Percentiles rank a stretch among this genome's conserved stretches.
Conservation (phyloP, 192 early-diverging fungal species). For the Lunasporangiospora selenospora region DNA sequence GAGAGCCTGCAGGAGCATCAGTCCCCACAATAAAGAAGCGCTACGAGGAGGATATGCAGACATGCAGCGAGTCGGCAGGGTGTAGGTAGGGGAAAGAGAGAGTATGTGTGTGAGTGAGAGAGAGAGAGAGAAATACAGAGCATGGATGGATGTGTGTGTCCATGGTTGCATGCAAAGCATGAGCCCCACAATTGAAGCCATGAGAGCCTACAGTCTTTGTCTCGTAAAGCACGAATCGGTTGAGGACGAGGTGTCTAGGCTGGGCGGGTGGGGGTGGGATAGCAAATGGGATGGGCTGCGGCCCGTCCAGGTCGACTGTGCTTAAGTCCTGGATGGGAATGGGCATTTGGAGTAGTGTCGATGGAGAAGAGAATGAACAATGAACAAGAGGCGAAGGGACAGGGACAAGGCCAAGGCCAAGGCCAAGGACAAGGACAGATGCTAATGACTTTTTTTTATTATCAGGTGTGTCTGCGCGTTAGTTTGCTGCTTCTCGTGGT, state of each 20-base stretch:
- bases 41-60: constrained; percentile 36
- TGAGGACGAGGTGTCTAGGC: constrained; percentile 59
- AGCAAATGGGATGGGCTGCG: constrained; percentile 16
- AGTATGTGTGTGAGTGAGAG: background rate
- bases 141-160: background rate
- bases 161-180: background rate
- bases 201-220: constrained; percentile 71
- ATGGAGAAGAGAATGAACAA: too few relatives aligned
- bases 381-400: too few relatives aligned
- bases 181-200: background rate
- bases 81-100: too few relatives aligned
- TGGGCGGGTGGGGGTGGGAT: constrained; percentile 36
- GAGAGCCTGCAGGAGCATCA: constrained; percentile 70
- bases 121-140: background rate
- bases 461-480: too few relatives aligned
- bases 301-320: constrained; percentile 8
- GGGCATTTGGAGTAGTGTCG: too few relatives aligned
- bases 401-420: too few relatives aligned
- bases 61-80: too few relatives aligned
- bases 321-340: background rate
- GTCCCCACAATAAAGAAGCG: constrained; percentile 87
- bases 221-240: constrained; percentile 86
- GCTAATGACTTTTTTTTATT: too few relatives aligned
- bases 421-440: too few relatives aligned
- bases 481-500: too few relatives aligned